phyloP scores from a whole-genome alignment of 2,329 filamentous ascomycete genomes.

The Cytospora piceae region DNA sequence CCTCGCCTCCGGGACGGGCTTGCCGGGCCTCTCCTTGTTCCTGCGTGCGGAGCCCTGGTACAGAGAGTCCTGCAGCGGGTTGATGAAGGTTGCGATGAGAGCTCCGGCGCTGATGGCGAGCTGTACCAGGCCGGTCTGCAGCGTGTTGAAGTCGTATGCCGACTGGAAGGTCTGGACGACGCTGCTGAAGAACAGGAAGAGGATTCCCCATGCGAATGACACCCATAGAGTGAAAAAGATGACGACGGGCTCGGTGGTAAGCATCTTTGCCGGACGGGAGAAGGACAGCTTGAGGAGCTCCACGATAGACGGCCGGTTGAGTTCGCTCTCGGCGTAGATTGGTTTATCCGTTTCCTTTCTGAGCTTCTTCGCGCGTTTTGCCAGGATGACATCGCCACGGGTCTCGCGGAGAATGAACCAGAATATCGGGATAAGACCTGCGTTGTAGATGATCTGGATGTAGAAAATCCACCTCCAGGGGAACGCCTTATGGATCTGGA shows the following conservation, averaged over 20 bases:
- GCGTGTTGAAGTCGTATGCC: slow-evolving; percentile 62
- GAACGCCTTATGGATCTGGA: slow-evolving; percentile 20
- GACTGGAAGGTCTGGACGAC: slow-evolving; percentile 69
- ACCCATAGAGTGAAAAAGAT: slow-evolving; percentile 71
- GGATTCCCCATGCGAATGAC: slow-evolving; percentile 70
- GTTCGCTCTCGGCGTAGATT: slow-evolving; percentile 16
- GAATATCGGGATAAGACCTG: slow-evolving; percentile 55
- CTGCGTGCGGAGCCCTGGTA: slow-evolving; percentile 46
- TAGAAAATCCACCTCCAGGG: slow-evolving; percentile 64
- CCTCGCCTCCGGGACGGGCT: slow-evolving; percentile 58
- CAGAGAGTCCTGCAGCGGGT: slow-evolving; percentile 46
- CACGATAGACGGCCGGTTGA: slow-evolving; percentile 32
- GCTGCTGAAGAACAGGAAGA: slow-evolving; percentile 63
- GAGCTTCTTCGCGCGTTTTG: slow-evolving; percentile 59
- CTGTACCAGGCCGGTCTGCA: slow-evolving; percentile 67
- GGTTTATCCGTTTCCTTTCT: slow-evolving; percentile 47
- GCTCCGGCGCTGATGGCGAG: slow-evolving; percentile 50
- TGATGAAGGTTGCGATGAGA: slow-evolving; percentile 58
- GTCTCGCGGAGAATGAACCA: slow-evolving; percentile 67
- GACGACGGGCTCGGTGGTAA: slow-evolving; percentile 62
- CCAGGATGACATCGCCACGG: slow-evolving; percentile 67
- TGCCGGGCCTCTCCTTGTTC: slow-evolving; percentile 40
- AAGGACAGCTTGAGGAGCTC: slow-evolving; percentile 38
- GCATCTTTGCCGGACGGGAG: slow-evolving; percentile 45
- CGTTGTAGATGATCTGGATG: slow-evolving; percentile 48